Percentiles rank a stretch among this genome's conserved stretches.
Conservation (phyloP, 1,284 basidiomycete genomes). For the Coriolopsis trogii region DNA sequence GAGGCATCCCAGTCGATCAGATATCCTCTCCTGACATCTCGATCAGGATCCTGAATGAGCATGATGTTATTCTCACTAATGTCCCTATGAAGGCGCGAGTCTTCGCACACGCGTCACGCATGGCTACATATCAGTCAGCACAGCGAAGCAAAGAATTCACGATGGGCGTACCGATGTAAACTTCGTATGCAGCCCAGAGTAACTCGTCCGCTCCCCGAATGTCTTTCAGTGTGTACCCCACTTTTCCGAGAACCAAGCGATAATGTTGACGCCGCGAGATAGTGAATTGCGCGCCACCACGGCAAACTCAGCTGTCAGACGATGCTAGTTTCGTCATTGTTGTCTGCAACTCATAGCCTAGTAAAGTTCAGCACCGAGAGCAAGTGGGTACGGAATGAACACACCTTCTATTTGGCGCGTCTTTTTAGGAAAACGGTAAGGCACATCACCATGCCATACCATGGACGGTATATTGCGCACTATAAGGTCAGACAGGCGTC, state of each 20-base stretch:
- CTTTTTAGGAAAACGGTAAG: not conserved
- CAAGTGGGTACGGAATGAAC: too few relatives aligned
- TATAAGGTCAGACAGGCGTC: not conserved
- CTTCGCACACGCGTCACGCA: not conserved
- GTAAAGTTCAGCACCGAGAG: too few relatives aligned
- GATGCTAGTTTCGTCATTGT: not conserved
- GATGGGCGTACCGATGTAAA: constrained; percentile 3
- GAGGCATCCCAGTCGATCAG: not conserved
- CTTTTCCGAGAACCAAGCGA: constrained; percentile 8
- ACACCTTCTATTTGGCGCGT: not conserved
- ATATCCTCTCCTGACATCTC: not conserved
- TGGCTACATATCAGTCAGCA: not conserved
- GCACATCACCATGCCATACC: not conserved
- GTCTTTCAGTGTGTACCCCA: constrained; percentile 1
- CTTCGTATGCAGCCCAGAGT: constrained; percentile 8
- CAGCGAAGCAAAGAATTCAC: not conserved
- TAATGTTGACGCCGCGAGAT: constrained; percentile 6
- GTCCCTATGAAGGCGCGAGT: not conserved
- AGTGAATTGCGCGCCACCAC: not conserved
- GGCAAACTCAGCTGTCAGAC: not conserved
- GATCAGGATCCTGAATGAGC: not conserved
- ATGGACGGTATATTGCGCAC: not conserved
- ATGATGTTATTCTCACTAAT: not conserved
- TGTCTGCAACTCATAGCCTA: not conserved
- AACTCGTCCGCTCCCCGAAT: constrained; percentile 10